Conservation (phyloP, 345 rosid genomes). For the Arabis alpina region DNA sequence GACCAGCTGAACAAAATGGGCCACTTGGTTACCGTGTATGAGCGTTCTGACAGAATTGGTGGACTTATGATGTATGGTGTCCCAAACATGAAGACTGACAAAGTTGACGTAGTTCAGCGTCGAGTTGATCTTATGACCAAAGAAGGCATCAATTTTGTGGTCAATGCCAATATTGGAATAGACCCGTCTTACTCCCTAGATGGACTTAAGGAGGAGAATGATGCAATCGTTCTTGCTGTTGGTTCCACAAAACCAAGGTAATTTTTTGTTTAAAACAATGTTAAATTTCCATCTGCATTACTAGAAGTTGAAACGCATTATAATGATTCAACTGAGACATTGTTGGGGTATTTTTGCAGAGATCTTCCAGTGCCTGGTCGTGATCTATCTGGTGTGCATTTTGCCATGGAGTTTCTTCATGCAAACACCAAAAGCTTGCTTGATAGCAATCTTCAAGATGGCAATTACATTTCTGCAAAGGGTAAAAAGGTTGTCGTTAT, state of each 20-base stretch:
- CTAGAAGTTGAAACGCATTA: background rate
- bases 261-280: background rate
- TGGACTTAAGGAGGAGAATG: constrained; percentile 71
- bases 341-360: constrained; percentile 54
- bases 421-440: constrained; percentile 96
- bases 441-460: constrained; percentile 83
- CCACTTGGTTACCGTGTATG: constrained; percentile 89
- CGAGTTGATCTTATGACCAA: constrained; percentile 90
- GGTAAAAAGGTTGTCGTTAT: constrained; percentile 95
- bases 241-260: constrained; percentile 99
- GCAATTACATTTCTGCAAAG: constrained; percentile 85
- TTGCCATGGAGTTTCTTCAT: constrained; percentile 98
- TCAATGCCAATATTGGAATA: constrained; percentile 83
- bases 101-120: constrained; percentile 86
- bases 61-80: constrained; percentile 99
- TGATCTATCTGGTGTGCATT: constrained; percentile 85
- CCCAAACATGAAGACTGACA: constrained; percentile 99
- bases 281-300: background rate
- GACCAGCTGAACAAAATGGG: constrained; percentile 98
- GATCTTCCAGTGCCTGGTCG: constrained; percentile 97
- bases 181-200: constrained; percentile 81
- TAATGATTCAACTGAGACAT: constrained; percentile 14
- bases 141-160: constrained; percentile 90
- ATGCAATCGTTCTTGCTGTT: constrained; percentile 87
- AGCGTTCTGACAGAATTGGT: constrained; percentile 97